Evolutionary conservation across 495 filamentous ascomycete species (phyloP), one percentile per base, ranked within the genome.

Genomic region (Daldinia vernicosa): DNA sequence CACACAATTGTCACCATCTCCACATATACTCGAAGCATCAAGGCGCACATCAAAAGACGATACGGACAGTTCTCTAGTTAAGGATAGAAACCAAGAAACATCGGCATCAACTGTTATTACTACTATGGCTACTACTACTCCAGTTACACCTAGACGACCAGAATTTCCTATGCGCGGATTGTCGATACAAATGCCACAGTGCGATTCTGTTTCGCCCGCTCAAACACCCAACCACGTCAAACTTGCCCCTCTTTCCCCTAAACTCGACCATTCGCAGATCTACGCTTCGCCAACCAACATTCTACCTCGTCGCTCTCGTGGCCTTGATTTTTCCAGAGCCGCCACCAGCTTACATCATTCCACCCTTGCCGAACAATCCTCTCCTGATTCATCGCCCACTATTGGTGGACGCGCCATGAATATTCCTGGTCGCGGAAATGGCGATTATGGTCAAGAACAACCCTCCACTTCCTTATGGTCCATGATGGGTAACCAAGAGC

Each of bases 301-400:
- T 17, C 86, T 98, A 14, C 94, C 94, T 51, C 86, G 94, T 56
- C 89, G 93, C 55, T 96, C 93, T 6, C 88, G 94, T 26, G 94
- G 94, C 30, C 80, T 97, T 55, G 94, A 98, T 76, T 97, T 95
- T 79, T 92, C 94, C n/a, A 87, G 94, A 70, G 93, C 93, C 50
- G 95, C 94, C 63, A 98, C 95, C 4, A 97, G 93, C 70, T 86
- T 99, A 11, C 95, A 99, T 81, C 96, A 98, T 79, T 98, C 95
- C 24, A 98, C 91, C 2, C 85, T 98, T 7, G 94, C 94, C 47
- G 90, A 92, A 60, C 90, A 94, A 71, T 90, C 92, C 0, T 95
- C 92, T n/a, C 95, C 96, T 12, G 94, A 97, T 76, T 96, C 94
- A 4, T 97, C 94, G 0, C 96, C 96, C 0, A 94, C 88, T n/a